Evolutionary conservation across 441 rosid species (phyloP).

Genomic region (Populus hybrid): DNA sequence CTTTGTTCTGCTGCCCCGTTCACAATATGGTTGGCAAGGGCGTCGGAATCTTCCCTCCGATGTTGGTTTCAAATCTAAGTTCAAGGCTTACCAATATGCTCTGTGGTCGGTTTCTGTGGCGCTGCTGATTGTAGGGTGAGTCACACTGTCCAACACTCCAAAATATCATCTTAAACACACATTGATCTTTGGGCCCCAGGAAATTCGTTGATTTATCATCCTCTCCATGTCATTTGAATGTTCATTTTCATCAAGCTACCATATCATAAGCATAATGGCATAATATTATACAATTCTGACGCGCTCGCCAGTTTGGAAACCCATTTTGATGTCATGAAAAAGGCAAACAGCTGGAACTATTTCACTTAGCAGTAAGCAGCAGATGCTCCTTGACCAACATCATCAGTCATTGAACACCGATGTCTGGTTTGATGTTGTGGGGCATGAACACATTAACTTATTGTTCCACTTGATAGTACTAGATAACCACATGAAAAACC

Average conservation of each 20-base stretch:
- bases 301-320: slow-evolving; percentile 10
- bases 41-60: slow-evolving; percentile 34
- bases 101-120: slow-evolving; percentile 43
- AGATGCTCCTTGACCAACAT: neutral
- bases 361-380: neutral
- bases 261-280: neutral
- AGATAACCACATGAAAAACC: neutral
- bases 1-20: slow-evolving; percentile 60
- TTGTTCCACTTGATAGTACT: neutral
- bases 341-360: slow-evolving; percentile 15
- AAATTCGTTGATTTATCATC: neutral
- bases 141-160: neutral
- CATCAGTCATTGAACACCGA: neutral
- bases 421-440: neutral
- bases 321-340: slow-evolving; percentile 15
- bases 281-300: slow-evolving; percentile 1
- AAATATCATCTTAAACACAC: neutral
- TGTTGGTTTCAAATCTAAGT: slow-evolving; percentile 46
- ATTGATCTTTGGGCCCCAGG: no score
- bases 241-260: neutral
- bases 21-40: slow-evolving; percentile 55
- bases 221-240: neutral
- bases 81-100: slow-evolving; percentile 57
- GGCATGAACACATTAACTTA: slow-evolving; percentile 1
- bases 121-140: slow-evolving; percentile 64